These are phyloP conservation scores for Nemania sp. DNA, from an alignment of 2,329 filamentous ascomycete species.

Conservation along the genomic window DNA sequence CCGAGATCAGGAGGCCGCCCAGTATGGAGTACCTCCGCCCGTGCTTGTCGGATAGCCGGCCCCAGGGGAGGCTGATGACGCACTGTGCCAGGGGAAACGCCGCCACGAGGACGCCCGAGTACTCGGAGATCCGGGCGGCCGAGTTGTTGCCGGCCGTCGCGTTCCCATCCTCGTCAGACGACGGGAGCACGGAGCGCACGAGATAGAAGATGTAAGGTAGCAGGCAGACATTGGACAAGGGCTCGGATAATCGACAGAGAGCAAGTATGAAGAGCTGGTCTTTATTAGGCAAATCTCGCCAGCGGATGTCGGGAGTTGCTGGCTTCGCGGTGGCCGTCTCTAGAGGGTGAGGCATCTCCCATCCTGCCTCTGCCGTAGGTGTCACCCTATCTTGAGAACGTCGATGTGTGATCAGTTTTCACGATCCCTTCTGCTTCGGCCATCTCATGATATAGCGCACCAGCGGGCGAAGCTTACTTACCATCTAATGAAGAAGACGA, in stretches of 20 bases:
- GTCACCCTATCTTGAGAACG: not conserved
- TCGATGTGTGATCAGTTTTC: not conserved
- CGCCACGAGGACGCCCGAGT: constrained; percentile 71
- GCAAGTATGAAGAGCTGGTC: constrained; percentile 44
- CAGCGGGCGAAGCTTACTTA: not conserved
- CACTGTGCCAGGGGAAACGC: constrained; percentile 73
- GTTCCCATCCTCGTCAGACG: constrained; percentile 44
- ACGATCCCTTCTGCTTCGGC: not conserved
- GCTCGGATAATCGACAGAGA: constrained; percentile 57
- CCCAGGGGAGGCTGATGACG: constrained; percentile 71
- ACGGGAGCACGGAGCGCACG: constrained; percentile 63
- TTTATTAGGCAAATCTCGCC: constrained; percentile 45
- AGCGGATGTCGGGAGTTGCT: constrained; percentile 31
- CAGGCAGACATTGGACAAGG: constrained; percentile 68
- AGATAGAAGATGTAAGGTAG: constrained; percentile 76
- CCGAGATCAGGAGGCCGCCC: constrained; percentile 66
- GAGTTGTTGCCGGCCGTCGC: constrained; percentile 43
- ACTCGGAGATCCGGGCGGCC: constrained; percentile 62
- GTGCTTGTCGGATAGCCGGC: constrained; percentile 59
- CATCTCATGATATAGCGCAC: not conserved
- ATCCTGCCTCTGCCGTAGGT: constrained; percentile 6
- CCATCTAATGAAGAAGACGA: constrained; percentile 2
- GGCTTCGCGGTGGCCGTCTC: constrained; percentile 9
- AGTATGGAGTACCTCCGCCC: constrained; percentile 68
- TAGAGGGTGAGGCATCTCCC: constrained; percentile 5